Percentiles rank a stretch among this genome's conserved stretches.
Evolutionary conservation across 2,329 filamentous ascomycete genomes (phyloP).

Genomic region (Phialemoniopsis sp.): DNA sequence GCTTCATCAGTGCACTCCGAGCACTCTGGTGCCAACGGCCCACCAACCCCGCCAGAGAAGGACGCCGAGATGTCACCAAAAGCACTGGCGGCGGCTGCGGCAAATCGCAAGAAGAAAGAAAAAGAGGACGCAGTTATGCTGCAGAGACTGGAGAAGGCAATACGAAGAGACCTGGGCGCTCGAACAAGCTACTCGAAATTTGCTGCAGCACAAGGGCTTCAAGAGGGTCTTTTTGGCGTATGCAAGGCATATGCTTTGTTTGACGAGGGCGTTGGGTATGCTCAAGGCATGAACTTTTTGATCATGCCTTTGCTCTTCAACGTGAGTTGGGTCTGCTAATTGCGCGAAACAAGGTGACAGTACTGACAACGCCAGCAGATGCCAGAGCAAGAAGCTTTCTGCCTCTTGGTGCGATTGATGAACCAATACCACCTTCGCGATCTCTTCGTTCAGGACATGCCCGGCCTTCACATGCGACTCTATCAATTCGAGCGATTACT

Average conservation of each 20-base stretch:
- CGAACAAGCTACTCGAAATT: conserved; percentile 97
- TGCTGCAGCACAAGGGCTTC: conserved; percentile 82
- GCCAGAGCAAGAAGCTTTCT: conserved; percentile 96
- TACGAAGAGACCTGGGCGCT: conserved; percentile 85
- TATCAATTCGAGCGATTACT: conserved; percentile 94
- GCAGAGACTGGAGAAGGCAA: conserved; percentile 83
- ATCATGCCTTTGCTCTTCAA: conserved; percentile 97
- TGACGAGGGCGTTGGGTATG: conserved; percentile 91
- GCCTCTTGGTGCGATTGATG: conserved; percentile 89
- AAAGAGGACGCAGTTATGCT: conserved; percentile 73
- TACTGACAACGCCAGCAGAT: conserved; percentile 50
- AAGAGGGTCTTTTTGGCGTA: conserved; percentile 90
- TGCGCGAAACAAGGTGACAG: not conserved
- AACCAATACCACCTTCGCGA: conserved; percentile 92
- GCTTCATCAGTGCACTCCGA: conserved; percentile 83
- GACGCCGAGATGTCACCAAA: conserved; percentile 29
- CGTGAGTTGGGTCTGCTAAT: conserved; percentile 39
- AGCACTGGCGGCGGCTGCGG: conserved; percentile 57
- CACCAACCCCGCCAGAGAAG: conserved; percentile 1
- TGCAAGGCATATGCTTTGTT: conserved; percentile 98
- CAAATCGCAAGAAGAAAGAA: conserved; percentile 71
- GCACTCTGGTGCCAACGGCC: conserved; percentile 54
- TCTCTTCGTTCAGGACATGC: conserved; percentile 94
- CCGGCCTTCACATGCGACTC: conserved; percentile 85
- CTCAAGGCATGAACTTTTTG: conserved; percentile 98